Percentiles rank a stretch among this genome's conserved stretches.
These are phyloP conservation scores for Phytopythium vexans DNA, from an alignment of 352 stramenopile genomes.

Conservation along the genomic window DNA sequence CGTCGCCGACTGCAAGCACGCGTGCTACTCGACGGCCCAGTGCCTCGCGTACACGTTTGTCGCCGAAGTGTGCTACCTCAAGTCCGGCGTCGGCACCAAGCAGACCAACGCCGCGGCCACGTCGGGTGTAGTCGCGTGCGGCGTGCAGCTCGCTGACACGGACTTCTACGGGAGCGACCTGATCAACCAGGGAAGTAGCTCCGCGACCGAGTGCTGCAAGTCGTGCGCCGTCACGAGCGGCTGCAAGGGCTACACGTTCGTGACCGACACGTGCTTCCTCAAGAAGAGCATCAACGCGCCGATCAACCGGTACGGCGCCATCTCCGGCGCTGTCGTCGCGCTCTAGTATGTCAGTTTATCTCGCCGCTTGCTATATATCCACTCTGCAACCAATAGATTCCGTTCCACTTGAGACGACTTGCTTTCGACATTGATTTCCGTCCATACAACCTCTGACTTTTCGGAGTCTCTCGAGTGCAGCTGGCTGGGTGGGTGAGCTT, in stretches of 20 bases:
- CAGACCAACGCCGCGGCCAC: constrained; percentile 2
- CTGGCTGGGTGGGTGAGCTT: background rate
- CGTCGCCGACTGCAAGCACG: constrained; percentile 5
- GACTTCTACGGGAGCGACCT: constrained; percentile 21
- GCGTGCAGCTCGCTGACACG: constrained; percentile 8
- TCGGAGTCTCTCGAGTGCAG: background rate
- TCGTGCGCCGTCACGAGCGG: constrained; percentile 14
- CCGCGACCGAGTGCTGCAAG: constrained; percentile 9
- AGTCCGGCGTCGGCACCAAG: constrained; percentile 14
- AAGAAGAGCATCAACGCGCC: constrained; percentile 23
- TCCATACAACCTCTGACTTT: too few species aligned
- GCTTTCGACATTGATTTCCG: too few species aligned
- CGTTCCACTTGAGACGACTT: too few species aligned
- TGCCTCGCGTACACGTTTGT: constrained; percentile 24
- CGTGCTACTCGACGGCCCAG: constrained; percentile 3
- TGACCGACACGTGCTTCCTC: constrained; percentile 56
- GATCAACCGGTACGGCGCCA: constrained; percentile 26
- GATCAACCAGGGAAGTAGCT: constrained; percentile 1
- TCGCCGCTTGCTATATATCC: too few species aligned
- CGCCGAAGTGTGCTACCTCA: constrained; percentile 32
- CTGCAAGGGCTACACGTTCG: constrained; percentile 27
- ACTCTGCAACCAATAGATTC: too few species aligned
- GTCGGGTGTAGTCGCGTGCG: constrained; percentile 12
- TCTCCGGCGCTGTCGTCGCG: constrained; percentile 16
- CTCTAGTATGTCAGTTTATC: too few species aligned